These are phyloP conservation scores for Camellia sinensis DNA, from an alignment of 148 eudicot species.

Conservation along the genomic window DNA sequence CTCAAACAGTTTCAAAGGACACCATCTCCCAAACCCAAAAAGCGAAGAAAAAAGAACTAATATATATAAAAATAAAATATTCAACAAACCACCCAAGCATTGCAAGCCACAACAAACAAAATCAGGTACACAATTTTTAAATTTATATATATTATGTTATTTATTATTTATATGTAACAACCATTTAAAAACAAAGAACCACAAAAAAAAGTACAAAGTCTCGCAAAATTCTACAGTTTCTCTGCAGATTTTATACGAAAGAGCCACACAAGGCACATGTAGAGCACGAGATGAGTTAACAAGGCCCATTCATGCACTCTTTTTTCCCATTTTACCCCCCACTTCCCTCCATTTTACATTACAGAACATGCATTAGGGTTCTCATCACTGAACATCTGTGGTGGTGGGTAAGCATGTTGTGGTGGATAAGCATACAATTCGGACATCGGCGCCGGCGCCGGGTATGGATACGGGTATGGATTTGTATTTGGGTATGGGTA, in stretches of 20 bases:
- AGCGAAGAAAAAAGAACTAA: neutral
- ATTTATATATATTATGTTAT: conserved; percentile 4
- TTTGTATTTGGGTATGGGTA: too few species aligned
- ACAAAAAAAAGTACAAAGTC: conserved; percentile 9
- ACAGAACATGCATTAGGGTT: conserved; percentile 90
- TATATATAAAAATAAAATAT: neutral
- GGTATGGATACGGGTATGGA: too few species aligned
- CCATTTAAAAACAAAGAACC: conserved; percentile 14
- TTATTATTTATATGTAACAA: conserved; percentile 17
- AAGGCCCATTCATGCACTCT: neutral
- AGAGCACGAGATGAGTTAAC: neutral
- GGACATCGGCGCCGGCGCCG: conserved; percentile 35
- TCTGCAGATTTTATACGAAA: conserved; percentile 25
- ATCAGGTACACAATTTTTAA: neutral
- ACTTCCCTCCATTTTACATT: conserved; percentile 37
- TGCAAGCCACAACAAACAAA: neutral
- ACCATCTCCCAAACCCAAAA: neutral
- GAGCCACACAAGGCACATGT: conserved; percentile 15
- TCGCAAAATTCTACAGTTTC: conserved; percentile 24
- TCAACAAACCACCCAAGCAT: neutral
- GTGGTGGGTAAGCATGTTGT: conserved; percentile 25
- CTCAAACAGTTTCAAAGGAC: neutral
- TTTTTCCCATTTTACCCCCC: conserved; percentile 31
- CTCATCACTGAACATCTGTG: conserved; percentile 93
- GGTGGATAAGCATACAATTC: conserved; percentile 50